Base-by-base conservation (phyloP, 441 rosid species). In the Daphne laureola region DNA sequence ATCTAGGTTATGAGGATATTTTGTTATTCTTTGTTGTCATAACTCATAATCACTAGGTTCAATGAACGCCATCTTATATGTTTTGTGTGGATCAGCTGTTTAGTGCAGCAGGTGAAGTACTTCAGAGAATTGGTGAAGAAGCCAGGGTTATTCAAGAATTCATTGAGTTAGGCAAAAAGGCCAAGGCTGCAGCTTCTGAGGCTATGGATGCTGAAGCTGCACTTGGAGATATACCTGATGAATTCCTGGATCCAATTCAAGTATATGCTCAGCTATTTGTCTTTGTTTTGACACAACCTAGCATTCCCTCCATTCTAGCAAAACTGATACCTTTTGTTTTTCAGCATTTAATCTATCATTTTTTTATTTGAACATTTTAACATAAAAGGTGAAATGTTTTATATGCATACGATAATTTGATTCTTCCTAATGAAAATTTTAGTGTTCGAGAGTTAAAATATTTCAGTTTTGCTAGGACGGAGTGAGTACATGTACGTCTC, bases 231-330 rank as follows among this genome's bases (percentile, higher is more conserved):
- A 81, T 90, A 64, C 98, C 98, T 1, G 99, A 94, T 25, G 99
- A 90, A 73, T 94, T 87, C 81, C 97, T 94, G n/a, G 99, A 94
- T 63, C 99, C 95, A 46, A 87, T 87, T 66, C 95, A 87, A 68
- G 95, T 81, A 79, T 36, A 17, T 63, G 15, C 45, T 25, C 16
- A n/a, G 47, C 23, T 55, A 8, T 43, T 47, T 15, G 4, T 46
- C 17, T 46, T 13, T 43, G 46, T 14, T 43, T 43, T 8, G 46
- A 13, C 46, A 43, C 13, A 12, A 12, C 14, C 13, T 41, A 41
- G 43, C n/a, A n/a, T n/a, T n/a, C n/a, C n/a, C n/a, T n/a, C n/a
- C n/a, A n/a, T n/a, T n/a, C n/a, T n/a, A n/a, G n/a, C n/a, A n/a
- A n/a, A n/a, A n/a, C n/a, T n/a, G n/a, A n/a, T n/a, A n/a, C n/a